Evolutionary conservation across 2,329 filamentous ascomycete genomes (phyloP).

Genomic region (Penicillium fuscoglaucum): DNA sequence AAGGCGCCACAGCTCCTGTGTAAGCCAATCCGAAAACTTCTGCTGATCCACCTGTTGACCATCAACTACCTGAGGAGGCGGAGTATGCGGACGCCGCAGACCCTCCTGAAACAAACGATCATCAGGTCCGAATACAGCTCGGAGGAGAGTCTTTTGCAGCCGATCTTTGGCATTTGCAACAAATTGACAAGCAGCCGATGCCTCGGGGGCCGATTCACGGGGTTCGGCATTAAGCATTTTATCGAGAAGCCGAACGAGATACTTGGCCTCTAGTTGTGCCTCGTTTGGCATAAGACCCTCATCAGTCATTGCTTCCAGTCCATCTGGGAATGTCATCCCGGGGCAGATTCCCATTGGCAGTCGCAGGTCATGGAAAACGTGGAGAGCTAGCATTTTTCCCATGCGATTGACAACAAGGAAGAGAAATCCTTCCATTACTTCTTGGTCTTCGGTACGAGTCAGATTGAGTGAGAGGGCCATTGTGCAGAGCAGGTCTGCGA

Average conservation of each 20-base stretch:
- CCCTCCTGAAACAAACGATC: constrained; percentile 33
- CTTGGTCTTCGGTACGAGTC: constrained; percentile 27
- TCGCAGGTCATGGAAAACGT: constrained; percentile 41
- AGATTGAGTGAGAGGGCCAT: constrained; percentile 36
- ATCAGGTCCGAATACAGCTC: constrained; percentile 43
- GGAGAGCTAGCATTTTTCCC: constrained; percentile 42
- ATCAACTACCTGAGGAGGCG: constrained; percentile 21
- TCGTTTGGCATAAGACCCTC: constrained; percentile 26
- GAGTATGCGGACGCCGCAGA: constrained; percentile 25
- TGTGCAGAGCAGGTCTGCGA: constrained; percentile 30
- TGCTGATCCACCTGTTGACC: constrained; percentile 26
- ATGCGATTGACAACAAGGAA: constrained; percentile 41
- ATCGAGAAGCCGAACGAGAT: constrained; percentile 40
- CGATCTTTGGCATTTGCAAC: constrained; percentile 28
- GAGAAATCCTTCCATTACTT: constrained; percentile 46
- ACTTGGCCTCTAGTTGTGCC: constrained; percentile 36
- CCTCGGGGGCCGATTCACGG: background rate
- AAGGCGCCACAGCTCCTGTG: constrained; percentile 57
- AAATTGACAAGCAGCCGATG: constrained; percentile 15
- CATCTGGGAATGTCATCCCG: constrained; percentile 35
- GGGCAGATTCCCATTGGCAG: constrained; percentile 27
- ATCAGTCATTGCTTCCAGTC: constrained; percentile 28
- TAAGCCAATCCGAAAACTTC: constrained; percentile 55
- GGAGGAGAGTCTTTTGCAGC: constrained; percentile 45
- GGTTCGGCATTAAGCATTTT: constrained; percentile 24